These are phyloP conservation scores for Candida smagusa DNA, from an alignment of 1,139 yeast species.

Conservation along the genomic window DNA sequence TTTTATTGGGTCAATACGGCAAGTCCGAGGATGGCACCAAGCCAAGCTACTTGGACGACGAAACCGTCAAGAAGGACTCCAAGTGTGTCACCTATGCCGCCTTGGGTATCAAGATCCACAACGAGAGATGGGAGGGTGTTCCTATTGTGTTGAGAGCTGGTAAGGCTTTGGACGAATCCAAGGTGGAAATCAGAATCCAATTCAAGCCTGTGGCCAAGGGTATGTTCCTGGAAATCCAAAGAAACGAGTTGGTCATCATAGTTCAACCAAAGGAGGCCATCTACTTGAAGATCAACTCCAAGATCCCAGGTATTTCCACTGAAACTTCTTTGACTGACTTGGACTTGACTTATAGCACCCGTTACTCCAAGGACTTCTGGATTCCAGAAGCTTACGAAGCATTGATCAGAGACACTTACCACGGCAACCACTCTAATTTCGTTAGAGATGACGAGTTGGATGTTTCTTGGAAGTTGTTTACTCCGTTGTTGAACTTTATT, in stretches of 20 bases:
- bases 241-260: slow-evolving; percentile 91
- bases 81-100: slow-evolving; percentile 95
- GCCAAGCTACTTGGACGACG: slow-evolving; percentile 91
- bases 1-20: slow-evolving; percentile 84
- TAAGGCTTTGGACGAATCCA: slow-evolving; percentile 86
- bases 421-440: slow-evolving; percentile 94
- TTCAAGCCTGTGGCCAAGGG: slow-evolving; percentile 85
- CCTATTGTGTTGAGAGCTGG: slow-evolving; percentile 97
- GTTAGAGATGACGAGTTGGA: slow-evolving; percentile 98
- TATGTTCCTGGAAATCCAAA: slow-evolving; percentile 74
- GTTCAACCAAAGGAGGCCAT: slow-evolving; percentile 95
- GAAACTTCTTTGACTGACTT: slow-evolving; percentile 82
- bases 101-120: slow-evolving; percentile 67
- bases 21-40: slow-evolving; percentile 81
- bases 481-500: slow-evolving; percentile 79
- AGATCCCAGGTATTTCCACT: slow-evolving; percentile 87
- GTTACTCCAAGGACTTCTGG: slow-evolving; percentile 82
- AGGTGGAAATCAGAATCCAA: slow-evolving; percentile 93
- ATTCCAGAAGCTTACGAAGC: slow-evolving; percentile 98
- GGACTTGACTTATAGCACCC: slow-evolving; percentile 77
- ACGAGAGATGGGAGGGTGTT: slow-evolving; percentile 98
- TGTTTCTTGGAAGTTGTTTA: slow-evolving; percentile 86
- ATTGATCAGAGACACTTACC: slow-evolving; percentile 82
- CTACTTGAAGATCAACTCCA: slow-evolving; percentile 86
- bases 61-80: slow-evolving; percentile 78